Base-by-base conservation (phyloP, 768 basidiomycete species). In the Tricholoma sp. region DNA sequence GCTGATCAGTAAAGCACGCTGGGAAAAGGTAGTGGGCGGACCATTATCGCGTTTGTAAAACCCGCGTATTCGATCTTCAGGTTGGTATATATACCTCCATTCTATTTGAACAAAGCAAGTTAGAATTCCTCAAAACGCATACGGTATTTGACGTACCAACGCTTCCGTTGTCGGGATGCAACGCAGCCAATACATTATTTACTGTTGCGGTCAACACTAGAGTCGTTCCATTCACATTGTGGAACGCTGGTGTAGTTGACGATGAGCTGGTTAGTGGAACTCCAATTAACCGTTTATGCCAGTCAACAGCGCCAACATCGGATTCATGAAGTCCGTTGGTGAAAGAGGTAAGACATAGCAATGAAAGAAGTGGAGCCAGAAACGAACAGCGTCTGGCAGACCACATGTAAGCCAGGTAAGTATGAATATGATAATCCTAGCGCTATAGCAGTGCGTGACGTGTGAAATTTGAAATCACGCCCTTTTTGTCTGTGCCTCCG, bases 231-330 rank as follows among this genome's bases (percentile, higher is more conserved):
- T 64, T 67, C 9, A 74, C 66, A 34, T 70, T 63, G 60, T 82
- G 80, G 61, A 93, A 85, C 8, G 76, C 68, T 0, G 93, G 92
- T 6, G 86, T 74, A 1, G 80, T 81, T 15, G 76, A 64, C 0
- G 62, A 66, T 2, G 82, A 76, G 8, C 76, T 72, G 33, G 78
- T 69, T 3, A 86, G 74, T 0, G 92, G 90, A 4, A 88, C 79
- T 13, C 94, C 94, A 54, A 92, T 74, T 29, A 88, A 79, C 12
- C 77, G 70, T 62, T 84, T 89, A 70, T 97, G 81, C 94, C 94
- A 98, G 75, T 96, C 94, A 45, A 94, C 79, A 44, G 88, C 73
- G 44, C 91, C 90, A 54, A 83, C 88, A 55, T 93, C 89, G 20
- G 86, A 80, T 64, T 88, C 80, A 57, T 89, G 85, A 33, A 89